Conservation (phyloP, 192 early-diverging fungal genomes). For the Lobosporangium transversale region DNA sequence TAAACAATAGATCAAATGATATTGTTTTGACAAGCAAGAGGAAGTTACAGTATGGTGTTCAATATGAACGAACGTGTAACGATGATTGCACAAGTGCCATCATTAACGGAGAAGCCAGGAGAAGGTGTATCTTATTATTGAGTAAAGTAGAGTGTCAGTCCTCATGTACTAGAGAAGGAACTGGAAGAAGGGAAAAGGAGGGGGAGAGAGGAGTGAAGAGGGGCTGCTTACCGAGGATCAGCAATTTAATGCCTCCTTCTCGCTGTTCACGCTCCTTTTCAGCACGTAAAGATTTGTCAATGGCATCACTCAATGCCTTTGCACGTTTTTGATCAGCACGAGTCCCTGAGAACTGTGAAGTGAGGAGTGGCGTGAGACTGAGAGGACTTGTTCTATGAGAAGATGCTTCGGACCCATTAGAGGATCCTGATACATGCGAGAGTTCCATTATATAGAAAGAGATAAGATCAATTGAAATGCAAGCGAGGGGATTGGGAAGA, state of each 20-base stretch:
- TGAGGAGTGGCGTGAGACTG: conserved; percentile 14
- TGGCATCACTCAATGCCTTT: conserved; percentile 60
- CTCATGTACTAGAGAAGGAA: not conserved
- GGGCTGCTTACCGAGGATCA: conserved; percentile 58
- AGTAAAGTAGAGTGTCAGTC: conserved; percentile 21
- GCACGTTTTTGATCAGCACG: conserved; percentile 55
- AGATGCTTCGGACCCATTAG: conserved; percentile 1
- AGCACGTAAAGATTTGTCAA: conserved; percentile 56
- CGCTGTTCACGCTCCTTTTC: conserved; percentile 53
- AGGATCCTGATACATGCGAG: conserved; percentile 6
- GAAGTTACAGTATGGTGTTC: too few relatives aligned
- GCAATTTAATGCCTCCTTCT: conserved; percentile 52
- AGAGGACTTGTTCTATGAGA: not conserved
- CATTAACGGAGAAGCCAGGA: not conserved
- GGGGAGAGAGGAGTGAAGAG: not conserved
- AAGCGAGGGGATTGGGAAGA: too few relatives aligned
- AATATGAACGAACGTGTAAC: too few relatives aligned
- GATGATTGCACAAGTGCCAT: not conserved
- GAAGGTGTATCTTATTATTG: too few relatives aligned
- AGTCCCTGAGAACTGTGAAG: conserved; percentile 9
- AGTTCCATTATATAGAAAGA: conserved; percentile 48
- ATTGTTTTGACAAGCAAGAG: too few relatives aligned
- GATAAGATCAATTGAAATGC: too few relatives aligned
- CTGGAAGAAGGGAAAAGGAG: not conserved
- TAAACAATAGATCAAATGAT: too few relatives aligned